Evolutionary conservation across 805 yeast genomes (phyloP).

Genomic region (Osmozyma mogii): DNA sequence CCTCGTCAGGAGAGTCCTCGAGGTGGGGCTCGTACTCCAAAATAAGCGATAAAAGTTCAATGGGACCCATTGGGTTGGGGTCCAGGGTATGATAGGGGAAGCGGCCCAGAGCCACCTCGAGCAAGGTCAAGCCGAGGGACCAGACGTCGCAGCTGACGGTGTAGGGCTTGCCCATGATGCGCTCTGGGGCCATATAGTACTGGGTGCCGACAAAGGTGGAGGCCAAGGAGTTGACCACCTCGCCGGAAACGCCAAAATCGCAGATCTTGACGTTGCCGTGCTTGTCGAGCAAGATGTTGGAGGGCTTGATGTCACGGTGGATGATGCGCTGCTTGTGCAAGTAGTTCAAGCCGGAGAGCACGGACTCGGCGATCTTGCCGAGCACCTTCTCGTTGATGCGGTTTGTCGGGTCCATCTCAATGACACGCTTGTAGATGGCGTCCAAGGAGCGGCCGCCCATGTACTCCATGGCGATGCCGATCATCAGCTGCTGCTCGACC

Average conservation of each 20-base stretch:
- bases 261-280: constrained; percentile 84
- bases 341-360: constrained; percentile 77
- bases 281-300: constrained; percentile 71
- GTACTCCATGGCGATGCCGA: constrained; percentile 93
- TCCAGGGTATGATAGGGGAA: constrained; percentile 58
- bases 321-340: constrained; percentile 82
- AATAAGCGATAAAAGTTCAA: constrained; percentile 75
- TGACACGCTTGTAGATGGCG: constrained; percentile 76
- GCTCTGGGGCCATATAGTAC: constrained; percentile 97
- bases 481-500: constrained; percentile 66
- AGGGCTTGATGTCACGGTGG: constrained; percentile 95
- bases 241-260: constrained; percentile 90
- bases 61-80: constrained; percentile 41
- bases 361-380: constrained; percentile 84
- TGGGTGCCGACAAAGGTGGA: constrained; percentile 97
- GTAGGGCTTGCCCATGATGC: constrained; percentile 92
- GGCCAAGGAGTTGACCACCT: constrained; percentile 89
- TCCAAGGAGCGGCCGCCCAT: constrained; percentile 93
- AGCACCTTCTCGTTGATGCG: constrained; percentile 88
- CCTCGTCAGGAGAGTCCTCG: constrained; percentile 66
- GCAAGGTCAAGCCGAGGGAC: constrained; percentile 86
- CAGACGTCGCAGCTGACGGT: constrained; percentile 94
- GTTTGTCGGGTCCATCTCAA: constrained; percentile 57
- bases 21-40: constrained; percentile 76
- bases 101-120: constrained; percentile 89